Conservation (phyloP, 169 alveolate genomes). For the Neospora caninum region DNA sequence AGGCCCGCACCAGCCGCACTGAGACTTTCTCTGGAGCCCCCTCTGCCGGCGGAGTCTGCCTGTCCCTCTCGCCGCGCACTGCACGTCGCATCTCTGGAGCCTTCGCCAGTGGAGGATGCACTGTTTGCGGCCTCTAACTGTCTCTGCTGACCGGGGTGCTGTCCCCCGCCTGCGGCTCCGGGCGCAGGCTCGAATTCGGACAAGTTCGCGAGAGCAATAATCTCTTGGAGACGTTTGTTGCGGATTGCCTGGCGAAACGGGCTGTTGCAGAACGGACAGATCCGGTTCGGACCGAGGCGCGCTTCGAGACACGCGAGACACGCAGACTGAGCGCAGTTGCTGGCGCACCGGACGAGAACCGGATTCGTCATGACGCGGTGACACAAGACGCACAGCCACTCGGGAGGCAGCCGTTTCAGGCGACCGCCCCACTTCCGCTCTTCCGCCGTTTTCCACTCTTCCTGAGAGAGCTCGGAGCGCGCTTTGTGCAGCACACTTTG, state of each 20-base stretch:
- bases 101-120: not conserved
- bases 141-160: not conserved
- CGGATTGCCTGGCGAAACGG: conserved; percentile 51
- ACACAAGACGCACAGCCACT: conserved; percentile 54
- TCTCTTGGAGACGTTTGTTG: conserved; percentile 54
- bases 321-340: conserved; percentile 52
- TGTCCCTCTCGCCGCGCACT: not conserved
- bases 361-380: conserved; percentile 40
- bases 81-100: too few relatives aligned
- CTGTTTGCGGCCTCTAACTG: not conserved
- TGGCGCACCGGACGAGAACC: conserved; percentile 30
- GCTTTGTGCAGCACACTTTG: conserved; percentile 33
- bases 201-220: not conserved
- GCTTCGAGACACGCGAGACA: conserved; percentile 41
- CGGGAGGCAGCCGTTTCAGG: conserved; percentile 34
- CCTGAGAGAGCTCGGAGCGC: conserved; percentile 26
- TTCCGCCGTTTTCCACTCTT: conserved; percentile 39
- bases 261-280: conserved; percentile 44
- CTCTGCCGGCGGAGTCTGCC: not conserved
- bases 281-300: conserved; percentile 6
- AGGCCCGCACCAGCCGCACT: conserved; percentile 15
- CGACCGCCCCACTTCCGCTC: not conserved
- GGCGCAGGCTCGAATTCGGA: conserved; percentile 33
- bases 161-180: conserved; percentile 10
- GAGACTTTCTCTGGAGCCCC: not conserved